These are phyloP conservation scores for Leccinum uliginosum DNA, from an alignment of 768 basidiomycete species.

Conservation along the genomic window DNA sequence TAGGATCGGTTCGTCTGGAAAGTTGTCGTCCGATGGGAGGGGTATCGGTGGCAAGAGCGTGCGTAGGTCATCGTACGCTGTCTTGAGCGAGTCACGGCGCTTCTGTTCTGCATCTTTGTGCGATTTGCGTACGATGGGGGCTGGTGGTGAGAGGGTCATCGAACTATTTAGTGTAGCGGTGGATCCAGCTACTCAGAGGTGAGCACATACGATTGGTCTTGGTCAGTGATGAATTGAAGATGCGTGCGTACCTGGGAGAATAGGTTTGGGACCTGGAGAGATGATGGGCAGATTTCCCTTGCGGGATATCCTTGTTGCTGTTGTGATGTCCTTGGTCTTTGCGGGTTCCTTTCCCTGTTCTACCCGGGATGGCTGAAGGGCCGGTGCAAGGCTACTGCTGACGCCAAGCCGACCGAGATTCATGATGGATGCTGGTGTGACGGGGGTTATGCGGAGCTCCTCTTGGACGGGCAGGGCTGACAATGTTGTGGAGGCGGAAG, in stretches of 20 bases:
- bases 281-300: slow-evolving; percentile 32
- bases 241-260: slow-evolving; percentile 58
- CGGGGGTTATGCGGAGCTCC: slow-evolving; percentile 53
- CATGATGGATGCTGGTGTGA: slow-evolving; percentile 92
- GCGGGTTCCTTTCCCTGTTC: slow-evolving; percentile 29
- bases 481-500: slow-evolving; percentile 1
- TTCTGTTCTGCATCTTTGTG: slow-evolving; percentile 98
- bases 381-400: slow-evolving; percentile 40
- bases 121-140: slow-evolving; percentile 64
- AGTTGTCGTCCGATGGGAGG: slow-evolving; percentile 69
- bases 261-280: slow-evolving; percentile 62
- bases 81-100: slow-evolving; percentile 93
- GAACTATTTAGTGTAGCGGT: slow-evolving; percentile 25
- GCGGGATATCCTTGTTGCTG: slow-evolving; percentile 22
- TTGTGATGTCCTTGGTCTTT: slow-evolving; percentile 26
- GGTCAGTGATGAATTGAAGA: background rate
- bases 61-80: slow-evolving; percentile 85
- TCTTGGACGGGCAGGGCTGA: slow-evolving; percentile 11
- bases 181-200: slow-evolving; percentile 31
- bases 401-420: slow-evolving; percentile 68
- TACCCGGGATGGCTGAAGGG: slow-evolving; percentile 12
- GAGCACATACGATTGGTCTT: background rate
- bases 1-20: slow-evolving; percentile 66
- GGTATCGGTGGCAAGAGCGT: slow-evolving; percentile 84
- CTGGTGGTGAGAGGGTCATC: slow-evolving; percentile 30